Base-by-base conservation (phyloP, 495 filamentous ascomycete species). In the Tuber calosporum region DNA sequence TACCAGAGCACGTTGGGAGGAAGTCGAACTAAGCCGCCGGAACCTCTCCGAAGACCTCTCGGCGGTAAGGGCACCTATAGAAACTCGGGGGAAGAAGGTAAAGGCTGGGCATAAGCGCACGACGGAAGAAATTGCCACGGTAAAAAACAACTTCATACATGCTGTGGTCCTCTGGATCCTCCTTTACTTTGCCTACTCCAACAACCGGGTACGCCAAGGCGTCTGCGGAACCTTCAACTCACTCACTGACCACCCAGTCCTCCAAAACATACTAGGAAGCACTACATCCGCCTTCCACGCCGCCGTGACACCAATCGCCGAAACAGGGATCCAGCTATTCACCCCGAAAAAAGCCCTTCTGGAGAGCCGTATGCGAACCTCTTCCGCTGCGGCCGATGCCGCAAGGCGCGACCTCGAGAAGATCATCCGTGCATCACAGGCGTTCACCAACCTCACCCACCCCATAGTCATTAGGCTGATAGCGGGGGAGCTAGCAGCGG, bases 41-140 rank as follows among this genome's bases (percentile, higher is more conserved):
- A 62, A 62, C n/a, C 53, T 62, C 53, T 62, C 53, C n/a, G n/a
- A 62, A 13, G 53, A 62, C 26, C 53, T 62, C 53, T 30, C n/a
- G 17, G 53, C n/a, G 5, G 53, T 26, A 6, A 30, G 13, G 26
- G 6, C 9, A 62, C 2, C 11, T 30, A n/a, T 26, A 15, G 11
- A 13, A 62, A 30, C 53, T 30, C 53, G 53, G 13, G n/a, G 11
- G 20, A 53, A 26, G 53, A 62, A 30, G 13, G 9, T 8, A 62
- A 62, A 30, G 26, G n/a, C n/a, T 2, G 30, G 11, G 11, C n/a
- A 30, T 30, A 62, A 62, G 53, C 53, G n/a, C 3, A 62, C n/a
- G 9, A n/a, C 53, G 9, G n/a, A 62, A 62, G 53, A 62, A 62
- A 62, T 62, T 30, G n/a, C 26, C 53, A 30, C n/a, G 26, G 17